phyloP scores from a whole-genome alignment of 2,329 filamentous ascomycete species.

The Ceratocystis cacaofunesta region DNA sequence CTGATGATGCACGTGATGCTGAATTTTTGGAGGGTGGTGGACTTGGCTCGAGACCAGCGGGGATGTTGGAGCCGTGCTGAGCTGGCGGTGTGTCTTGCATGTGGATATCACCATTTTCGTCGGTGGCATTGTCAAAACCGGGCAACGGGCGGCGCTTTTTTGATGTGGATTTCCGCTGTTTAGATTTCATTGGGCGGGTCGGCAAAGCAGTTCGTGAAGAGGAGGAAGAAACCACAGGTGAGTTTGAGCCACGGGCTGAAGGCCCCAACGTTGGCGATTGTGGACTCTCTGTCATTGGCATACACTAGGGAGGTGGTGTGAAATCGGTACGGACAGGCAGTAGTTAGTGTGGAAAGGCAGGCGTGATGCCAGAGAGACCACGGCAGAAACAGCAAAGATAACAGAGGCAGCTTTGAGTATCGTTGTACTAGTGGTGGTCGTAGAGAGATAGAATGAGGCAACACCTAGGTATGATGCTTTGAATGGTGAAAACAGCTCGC shows the following conservation, averaged over 20 bases:
- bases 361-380: not conserved
- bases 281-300: conserved; percentile 6
- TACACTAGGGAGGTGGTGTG: not conserved
- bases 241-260: not conserved
- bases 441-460: no score
- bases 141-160: conserved; percentile 11
- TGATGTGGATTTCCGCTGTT: conserved; percentile 3
- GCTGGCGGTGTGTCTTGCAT: conserved; percentile 3
- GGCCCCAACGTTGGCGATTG: not conserved
- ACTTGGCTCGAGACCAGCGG: conserved; percentile 2
- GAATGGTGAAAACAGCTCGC: no score
- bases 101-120: conserved; percentile 10
- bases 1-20: conserved; percentile 1
- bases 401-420: no score
- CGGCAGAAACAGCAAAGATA: not conserved
- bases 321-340: not conserved
- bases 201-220: conserved; percentile 13
- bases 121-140: conserved; percentile 7
- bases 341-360: not conserved
- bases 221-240: not conserved
- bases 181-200: conserved; percentile 10
- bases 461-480: no score
- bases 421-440: no score
- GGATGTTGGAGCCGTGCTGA: not conserved
- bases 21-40: conserved; percentile 8